A percentile compares a stretch with the other conserved stretches of the same genome.
These are phyloP conservation scores for Leccinum incarnatum DNA, from an alignment of 768 basidiomycete genomes.

Conservation along the genomic window DNA sequence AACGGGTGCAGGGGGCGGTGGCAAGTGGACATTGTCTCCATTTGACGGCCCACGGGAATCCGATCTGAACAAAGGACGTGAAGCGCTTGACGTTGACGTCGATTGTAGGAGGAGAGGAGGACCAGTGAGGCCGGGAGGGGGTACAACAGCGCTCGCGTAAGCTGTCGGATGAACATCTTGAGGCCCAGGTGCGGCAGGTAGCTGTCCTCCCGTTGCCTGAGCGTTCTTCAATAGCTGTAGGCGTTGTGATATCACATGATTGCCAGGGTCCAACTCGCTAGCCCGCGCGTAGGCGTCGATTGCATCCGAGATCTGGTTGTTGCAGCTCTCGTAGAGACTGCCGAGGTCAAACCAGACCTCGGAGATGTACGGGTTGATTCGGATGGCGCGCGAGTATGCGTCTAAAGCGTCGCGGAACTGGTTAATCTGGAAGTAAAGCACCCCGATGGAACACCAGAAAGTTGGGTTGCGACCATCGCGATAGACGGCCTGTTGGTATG, in stretches of 20 bases:
- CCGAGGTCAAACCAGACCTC: conserved; percentile 88
- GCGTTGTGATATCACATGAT: conserved; percentile 78
- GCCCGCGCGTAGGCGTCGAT: conserved; percentile 98
- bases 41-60: conserved; percentile 60
- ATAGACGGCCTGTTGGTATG: conserved; percentile 98
- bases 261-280: conserved; percentile 87
- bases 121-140: conserved; percentile 65
- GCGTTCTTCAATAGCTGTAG: conserved; percentile 76
- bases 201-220: conserved; percentile 66
- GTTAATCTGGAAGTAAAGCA: conserved; percentile 99
- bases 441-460: conserved; percentile 99
- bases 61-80: conserved; percentile 54
- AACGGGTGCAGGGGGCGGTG: conserved; percentile 55
- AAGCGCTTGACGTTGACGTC: conserved; percentile 19
- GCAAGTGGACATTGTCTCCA: conserved; percentile 44
- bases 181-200: conserved; percentile 87
- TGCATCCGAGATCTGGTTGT: conserved; percentile 97
- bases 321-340: conserved; percentile 86
- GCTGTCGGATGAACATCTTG: conserved; percentile 97
- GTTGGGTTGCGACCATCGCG: conserved; percentile 98
- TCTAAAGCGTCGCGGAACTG: conserved; percentile 99
- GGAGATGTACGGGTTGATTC: conserved; percentile 96
- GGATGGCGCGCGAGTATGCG: conserved; percentile 89
- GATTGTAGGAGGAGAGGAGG: conserved; percentile 65
- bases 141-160: conserved; percentile 76